phyloP scores from a whole-genome alignment of 192 early-diverging fungal genomes.

The Chytriomyces sp. region DNA sequence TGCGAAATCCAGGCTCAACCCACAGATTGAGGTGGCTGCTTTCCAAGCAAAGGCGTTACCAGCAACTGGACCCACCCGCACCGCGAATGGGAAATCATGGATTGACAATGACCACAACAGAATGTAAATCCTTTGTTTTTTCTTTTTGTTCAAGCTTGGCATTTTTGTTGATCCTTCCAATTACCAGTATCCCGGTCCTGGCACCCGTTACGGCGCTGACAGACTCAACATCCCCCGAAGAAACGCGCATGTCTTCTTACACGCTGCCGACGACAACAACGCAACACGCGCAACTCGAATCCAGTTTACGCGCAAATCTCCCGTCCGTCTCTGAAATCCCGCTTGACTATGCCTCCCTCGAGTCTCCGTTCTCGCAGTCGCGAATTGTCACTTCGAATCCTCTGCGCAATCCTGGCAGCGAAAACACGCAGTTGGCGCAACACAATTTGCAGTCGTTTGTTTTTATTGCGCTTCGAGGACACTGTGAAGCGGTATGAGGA shows the following conservation, averaged over 20 bases:
- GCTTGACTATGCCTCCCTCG: neutral
- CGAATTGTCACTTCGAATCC: neutral
- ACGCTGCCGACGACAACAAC: neutral
- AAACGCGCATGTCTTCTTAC: neutral
- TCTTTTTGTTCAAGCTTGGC: neutral
- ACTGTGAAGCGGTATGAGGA: neutral
- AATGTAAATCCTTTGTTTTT: neutral
- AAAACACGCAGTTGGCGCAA: neutral
- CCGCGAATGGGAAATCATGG: neutral
- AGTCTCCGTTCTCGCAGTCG: neutral
- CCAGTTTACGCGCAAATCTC: neutral
- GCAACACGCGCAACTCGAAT: slow-evolving; percentile 1
- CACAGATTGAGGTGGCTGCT: neutral
- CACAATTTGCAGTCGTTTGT: neutral
- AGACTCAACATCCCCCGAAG: neutral
- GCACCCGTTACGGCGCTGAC: neutral
- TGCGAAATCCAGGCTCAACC: neutral
- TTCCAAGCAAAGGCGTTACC: neutral
- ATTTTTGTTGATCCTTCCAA: neutral
- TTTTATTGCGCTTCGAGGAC: neutral
- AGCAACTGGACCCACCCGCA: neutral
- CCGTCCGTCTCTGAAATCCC: neutral
- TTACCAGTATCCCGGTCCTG: neutral
- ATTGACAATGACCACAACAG: neutral
- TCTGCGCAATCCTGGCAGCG: neutral